phyloP scores from a whole-genome alignment of 2,329 filamentous ascomycete genomes.

The Monascus ruber region DNA sequence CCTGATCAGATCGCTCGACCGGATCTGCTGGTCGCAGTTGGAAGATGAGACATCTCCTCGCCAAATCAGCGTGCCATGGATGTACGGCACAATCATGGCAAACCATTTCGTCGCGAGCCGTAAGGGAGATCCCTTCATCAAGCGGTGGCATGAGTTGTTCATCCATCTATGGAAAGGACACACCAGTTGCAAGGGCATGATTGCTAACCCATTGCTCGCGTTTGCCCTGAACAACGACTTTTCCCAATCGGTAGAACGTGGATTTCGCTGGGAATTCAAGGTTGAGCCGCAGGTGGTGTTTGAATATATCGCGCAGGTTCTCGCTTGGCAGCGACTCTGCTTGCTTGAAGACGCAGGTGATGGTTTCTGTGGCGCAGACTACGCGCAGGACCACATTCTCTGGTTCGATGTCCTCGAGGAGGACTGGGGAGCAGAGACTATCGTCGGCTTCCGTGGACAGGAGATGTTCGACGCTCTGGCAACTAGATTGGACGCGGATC shows the following conservation, averaged over 20 bases:
- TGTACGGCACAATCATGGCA: constrained; percentile 8
- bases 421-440: constrained; percentile 7
- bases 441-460: constrained; percentile 16
- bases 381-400: constrained; percentile 17
- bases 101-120: constrained; percentile 37
- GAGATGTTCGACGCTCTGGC: constrained; percentile 15
- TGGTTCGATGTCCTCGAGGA: constrained; percentile 15
- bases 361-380: constrained; percentile 20
- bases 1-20: constrained; percentile 3
- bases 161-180: constrained; percentile 24
- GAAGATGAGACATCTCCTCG: constrained; percentile 1
- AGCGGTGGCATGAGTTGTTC: constrained; percentile 32
- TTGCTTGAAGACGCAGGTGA: constrained; percentile 20
- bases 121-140: constrained; percentile 34
- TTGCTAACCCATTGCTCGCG: constrained; percentile 12
- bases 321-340: constrained; percentile 25
- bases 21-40: constrained; percentile 1
- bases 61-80: constrained; percentile 1
- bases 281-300: constrained; percentile 9
- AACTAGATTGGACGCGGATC: constrained; percentile 12
- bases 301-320: constrained; percentile 31
- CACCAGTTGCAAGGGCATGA: constrained; percentile 22
- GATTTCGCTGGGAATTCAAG: constrained; percentile 5
- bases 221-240: not conserved
- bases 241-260: constrained; percentile 1